Conservation (phyloP, 169 alveolate species). For the Theileria annulata region DNA sequence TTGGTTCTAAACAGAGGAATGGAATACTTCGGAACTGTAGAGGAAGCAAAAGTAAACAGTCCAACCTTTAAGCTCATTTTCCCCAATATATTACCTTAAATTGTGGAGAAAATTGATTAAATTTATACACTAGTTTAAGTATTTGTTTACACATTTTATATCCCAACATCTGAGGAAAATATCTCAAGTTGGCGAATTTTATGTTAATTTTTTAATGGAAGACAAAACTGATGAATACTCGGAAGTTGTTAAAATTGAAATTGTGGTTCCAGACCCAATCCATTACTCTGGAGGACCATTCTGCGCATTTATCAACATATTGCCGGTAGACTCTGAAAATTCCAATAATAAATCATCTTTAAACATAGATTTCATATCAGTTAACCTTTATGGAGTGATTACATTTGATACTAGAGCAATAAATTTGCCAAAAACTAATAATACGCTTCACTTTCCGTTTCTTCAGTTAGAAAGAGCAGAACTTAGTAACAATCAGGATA, state of each 20-base stretch:
- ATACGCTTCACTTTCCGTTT: slow-evolving; percentile 40
- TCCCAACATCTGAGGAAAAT: slow-evolving; percentile 1
- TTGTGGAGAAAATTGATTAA: background rate
- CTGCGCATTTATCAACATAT: slow-evolving; percentile 59
- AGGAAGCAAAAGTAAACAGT: slow-evolving; percentile 36
- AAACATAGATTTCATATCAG: slow-evolving; percentile 52
- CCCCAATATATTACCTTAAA: slow-evolving; percentile 18
- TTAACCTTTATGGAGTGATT: slow-evolving; percentile 50
- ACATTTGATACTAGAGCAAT: slow-evolving; percentile 5
- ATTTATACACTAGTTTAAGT: background rate
- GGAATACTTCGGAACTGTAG: slow-evolving; percentile 47
- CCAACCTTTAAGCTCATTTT: slow-evolving; percentile 48
- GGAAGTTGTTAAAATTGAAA: slow-evolving; percentile 31
- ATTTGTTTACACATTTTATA: background rate
- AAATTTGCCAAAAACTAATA: slow-evolving; percentile 24
- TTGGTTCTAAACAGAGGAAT: slow-evolving; percentile 45
- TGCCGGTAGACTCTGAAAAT: slow-evolving; percentile 38
- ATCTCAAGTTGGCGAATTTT: background rate
- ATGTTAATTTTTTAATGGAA: background rate
- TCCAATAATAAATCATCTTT: slow-evolving; percentile 17
- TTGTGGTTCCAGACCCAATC: slow-evolving; percentile 41
- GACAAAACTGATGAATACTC: background rate
- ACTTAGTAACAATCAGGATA: slow-evolving; percentile 17
- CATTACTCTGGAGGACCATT: slow-evolving; percentile 63
- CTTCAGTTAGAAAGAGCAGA: slow-evolving; percentile 31